phyloP scores from a whole-genome alignment of 2,329 filamentous ascomycete genomes.

The Pseudogymnoascus sp. region DNA sequence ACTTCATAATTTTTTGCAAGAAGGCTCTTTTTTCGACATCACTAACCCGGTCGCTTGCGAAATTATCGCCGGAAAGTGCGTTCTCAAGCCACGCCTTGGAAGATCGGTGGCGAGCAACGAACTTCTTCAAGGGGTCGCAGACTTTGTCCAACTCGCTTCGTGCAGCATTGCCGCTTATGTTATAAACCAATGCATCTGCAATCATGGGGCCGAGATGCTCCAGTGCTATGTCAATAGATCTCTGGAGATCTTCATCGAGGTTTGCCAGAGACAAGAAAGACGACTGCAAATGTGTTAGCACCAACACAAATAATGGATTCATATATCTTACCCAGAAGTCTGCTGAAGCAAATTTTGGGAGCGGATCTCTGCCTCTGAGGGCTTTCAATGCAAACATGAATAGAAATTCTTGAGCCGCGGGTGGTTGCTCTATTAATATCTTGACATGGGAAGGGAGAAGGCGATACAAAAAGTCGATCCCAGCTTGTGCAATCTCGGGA shows the following conservation, averaged over 20 bases:
- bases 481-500: constrained; percentile 64
- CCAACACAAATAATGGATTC: neutral
- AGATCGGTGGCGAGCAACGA: constrained; percentile 49
- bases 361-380: constrained; percentile 61
- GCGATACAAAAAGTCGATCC: constrained; percentile 64
- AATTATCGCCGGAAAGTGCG: constrained; percentile 44
- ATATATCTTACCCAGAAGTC: constrained; percentile 61
- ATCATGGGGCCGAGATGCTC: constrained; percentile 54
- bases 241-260: constrained; percentile 37
- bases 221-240: constrained; percentile 44
- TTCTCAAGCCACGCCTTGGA: constrained; percentile 57
- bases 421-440: constrained; percentile 53
- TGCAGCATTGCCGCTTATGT: constrained; percentile 61
- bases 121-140: constrained; percentile 62
- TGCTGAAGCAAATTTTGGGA: constrained; percentile 67
- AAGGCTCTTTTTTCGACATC: constrained; percentile 55
- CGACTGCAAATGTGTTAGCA: constrained; percentile 33
- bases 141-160: constrained; percentile 67
- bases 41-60: constrained; percentile 52
- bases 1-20: constrained; percentile 59
- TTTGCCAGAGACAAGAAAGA: constrained; percentile 38
- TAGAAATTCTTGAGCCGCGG: constrained; percentile 54
- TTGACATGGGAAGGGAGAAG: constrained; percentile 54
- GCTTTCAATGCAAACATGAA: constrained; percentile 67
- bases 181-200: constrained; percentile 52